These are phyloP conservation scores for Trifolium dubium DNA, from an alignment of 306 rosid genomes.

Conservation along the genomic window DNA sequence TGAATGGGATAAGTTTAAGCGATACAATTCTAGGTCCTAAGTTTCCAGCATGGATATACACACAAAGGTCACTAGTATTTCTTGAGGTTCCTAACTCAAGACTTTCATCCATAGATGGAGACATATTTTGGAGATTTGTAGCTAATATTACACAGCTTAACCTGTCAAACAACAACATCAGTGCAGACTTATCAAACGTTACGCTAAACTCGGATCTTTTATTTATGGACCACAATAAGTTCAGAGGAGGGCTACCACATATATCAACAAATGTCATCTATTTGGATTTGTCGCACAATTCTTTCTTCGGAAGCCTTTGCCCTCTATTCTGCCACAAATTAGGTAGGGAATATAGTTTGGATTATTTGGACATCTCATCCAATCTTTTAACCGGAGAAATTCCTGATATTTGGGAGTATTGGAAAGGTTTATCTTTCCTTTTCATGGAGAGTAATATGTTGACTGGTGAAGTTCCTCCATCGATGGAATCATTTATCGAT, in stretches of 20 bases:
- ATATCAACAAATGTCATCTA: slow-evolving; percentile 34
- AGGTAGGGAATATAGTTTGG: slow-evolving; percentile 9
- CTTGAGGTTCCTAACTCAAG: slow-evolving; percentile 2
- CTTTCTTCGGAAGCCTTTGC: slow-evolving; percentile 45
- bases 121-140: slow-evolving; percentile 38
- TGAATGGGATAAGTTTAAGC: not conserved
- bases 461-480: slow-evolving; percentile 33
- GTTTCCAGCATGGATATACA: slow-evolving; percentile 42
- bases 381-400: slow-evolving; percentile 18
- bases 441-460: slow-evolving; percentile 21
- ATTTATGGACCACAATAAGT: slow-evolving; percentile 30
- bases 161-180: slow-evolving; percentile 40
- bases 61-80: slow-evolving; percentile 9
- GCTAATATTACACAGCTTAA: slow-evolving; percentile 33
- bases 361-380: slow-evolving; percentile 28
- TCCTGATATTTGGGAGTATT: slow-evolving; percentile 32
- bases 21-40: slow-evolving; percentile 39
- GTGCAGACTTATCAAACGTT: slow-evolving; percentile 42
- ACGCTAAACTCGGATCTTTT: slow-evolving; percentile 9
- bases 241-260: slow-evolving; percentile 43
- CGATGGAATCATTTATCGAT: slow-evolving; percentile 22
- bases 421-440: slow-evolving; percentile 31
- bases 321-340: slow-evolving; percentile 31
- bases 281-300: slow-evolving; percentile 32
- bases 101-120: not conserved